These are phyloP conservation scores for Diaporthe capsici DNA, from an alignment of 2,329 filamentous ascomycete genomes.

Conservation along the genomic window DNA sequence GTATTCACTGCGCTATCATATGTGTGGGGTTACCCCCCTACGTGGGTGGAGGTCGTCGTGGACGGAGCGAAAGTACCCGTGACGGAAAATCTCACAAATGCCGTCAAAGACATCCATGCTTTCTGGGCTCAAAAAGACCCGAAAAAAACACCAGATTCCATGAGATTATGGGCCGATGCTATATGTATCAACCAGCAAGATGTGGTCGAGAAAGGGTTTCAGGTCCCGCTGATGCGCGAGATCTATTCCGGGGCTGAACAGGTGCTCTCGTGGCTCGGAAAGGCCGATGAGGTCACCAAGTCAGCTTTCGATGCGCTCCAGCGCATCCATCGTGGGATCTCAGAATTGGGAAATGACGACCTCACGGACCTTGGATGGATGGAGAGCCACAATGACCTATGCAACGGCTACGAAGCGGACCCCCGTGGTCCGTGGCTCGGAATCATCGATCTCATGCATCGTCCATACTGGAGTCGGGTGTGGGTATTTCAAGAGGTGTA, in stretches of 20 bases:
- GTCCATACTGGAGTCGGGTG: neutral
- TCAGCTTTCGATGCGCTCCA: neutral
- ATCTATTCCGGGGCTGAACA: neutral
- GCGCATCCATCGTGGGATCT: neutral
- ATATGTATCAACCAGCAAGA: neutral
- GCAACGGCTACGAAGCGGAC: neutral
- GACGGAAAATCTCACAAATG: conserved; percentile 5
- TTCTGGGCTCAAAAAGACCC: neutral
- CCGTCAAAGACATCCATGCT: neutral
- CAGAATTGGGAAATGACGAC: neutral
- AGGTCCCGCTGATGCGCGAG: neutral
- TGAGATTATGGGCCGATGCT: neutral
- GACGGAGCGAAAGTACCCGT: neutral
- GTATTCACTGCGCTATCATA: neutral
- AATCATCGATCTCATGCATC: neutral
- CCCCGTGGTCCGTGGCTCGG: neutral
- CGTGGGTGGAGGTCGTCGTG: neutral
- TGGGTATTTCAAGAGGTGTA: neutral
- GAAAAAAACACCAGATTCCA: neutral
- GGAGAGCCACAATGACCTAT: neutral
- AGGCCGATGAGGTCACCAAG: neutral
- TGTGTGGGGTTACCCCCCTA: neutral
- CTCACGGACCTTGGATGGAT: neutral
- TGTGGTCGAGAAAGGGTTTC: neutral
- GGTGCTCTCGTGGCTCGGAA: neutral